Percentiles rank a stretch among this genome's conserved stretches.
Conservation (phyloP, 495 filamentous ascomycete species). For the Cenococcum geophilum region DNA sequence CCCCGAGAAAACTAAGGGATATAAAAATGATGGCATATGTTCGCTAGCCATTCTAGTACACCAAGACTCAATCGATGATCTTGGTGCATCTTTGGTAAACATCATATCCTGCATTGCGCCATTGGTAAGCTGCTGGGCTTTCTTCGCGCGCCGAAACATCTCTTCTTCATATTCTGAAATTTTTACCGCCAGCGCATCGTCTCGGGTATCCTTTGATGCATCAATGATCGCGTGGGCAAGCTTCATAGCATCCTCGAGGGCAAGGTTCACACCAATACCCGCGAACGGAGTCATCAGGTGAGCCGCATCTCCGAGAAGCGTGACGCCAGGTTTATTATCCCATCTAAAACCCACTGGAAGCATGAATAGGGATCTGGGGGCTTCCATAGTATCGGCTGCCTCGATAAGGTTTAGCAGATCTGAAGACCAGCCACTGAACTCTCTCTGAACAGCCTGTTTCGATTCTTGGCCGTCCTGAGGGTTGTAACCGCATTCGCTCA, state of each 20-base stretch:
- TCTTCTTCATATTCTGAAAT: conserved; percentile 38
- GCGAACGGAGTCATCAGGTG: conserved; percentile 58
- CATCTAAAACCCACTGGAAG: conserved; percentile 49
- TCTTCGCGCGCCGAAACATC: conserved; percentile 32
- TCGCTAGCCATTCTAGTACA: not conserved
- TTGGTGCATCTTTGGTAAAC: conserved; percentile 1
- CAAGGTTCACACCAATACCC: conserved; percentile 56
- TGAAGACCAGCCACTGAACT: conserved; percentile 25
- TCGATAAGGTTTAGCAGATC: conserved; percentile 21
- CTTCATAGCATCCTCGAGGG: conserved; percentile 53
- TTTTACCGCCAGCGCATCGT: conserved; percentile 25
- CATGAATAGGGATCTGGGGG: conserved; percentile 41
- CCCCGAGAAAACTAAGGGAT: too few species aligned
- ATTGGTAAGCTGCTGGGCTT: conserved; percentile 1
- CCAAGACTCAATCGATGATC: not conserved
- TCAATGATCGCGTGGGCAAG: conserved; percentile 45
- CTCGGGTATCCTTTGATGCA: conserved; percentile 20
- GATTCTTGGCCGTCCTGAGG: conserved; percentile 6
- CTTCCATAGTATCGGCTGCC: conserved; percentile 4
- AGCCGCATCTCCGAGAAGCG: conserved; percentile 57
- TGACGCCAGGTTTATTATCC: conserved; percentile 42
- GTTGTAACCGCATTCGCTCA: conserved; percentile 34
- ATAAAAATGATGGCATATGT: not conserved
- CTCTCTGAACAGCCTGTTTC: conserved; percentile 18
- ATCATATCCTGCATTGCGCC: conserved; percentile 2